Conservation (phyloP, 2,329 filamentous ascomycete species). For the Gnomoniopsis sp. region DNA sequence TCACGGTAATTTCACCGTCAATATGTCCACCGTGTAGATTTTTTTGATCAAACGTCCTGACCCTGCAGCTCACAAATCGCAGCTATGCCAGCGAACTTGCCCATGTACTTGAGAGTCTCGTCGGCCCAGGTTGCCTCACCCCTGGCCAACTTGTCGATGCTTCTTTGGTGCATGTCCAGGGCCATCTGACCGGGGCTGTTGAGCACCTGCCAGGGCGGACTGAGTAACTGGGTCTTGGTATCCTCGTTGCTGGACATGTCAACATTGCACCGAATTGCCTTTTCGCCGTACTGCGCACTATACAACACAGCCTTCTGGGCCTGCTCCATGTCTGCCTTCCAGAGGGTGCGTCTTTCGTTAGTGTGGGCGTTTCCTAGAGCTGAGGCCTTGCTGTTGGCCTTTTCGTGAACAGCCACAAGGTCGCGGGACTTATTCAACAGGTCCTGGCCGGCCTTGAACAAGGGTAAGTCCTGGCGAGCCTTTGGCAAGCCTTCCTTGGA, state of each 20-base stretch:
- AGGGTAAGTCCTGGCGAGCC: conserved; percentile 15
- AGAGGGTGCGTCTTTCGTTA: conserved; percentile 24
- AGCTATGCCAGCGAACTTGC: neutral
- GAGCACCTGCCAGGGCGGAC: conserved; percentile 17
- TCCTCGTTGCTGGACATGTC: conserved; percentile 5
- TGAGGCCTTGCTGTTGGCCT: conserved; percentile 24
- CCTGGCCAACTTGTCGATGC: conserved; percentile 20
- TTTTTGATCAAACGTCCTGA: neutral
- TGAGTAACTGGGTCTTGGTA: conserved; percentile 6
- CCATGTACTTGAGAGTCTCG: neutral
- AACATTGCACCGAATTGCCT: conserved; percentile 22
- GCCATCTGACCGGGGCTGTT: conserved; percentile 27
- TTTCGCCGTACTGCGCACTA: conserved; percentile 30
- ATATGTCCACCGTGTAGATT: neutral
- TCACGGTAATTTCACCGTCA: neutral
- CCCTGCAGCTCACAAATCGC: neutral
- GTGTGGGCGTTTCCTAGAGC: conserved; percentile 19
- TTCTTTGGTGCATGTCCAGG: conserved; percentile 29
- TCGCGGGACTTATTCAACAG: conserved; percentile 22
- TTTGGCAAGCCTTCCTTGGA: neutral
- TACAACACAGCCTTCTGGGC: conserved; percentile 29
- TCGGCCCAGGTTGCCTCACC: conserved; percentile 15
- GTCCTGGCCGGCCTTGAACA: conserved; percentile 24
- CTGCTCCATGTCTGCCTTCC: conserved; percentile 32
- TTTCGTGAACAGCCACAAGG: conserved; percentile 29